phyloP scores from a whole-genome alignment of 2,329 filamentous ascomycete species.

The Fusarium illudens region DNA sequence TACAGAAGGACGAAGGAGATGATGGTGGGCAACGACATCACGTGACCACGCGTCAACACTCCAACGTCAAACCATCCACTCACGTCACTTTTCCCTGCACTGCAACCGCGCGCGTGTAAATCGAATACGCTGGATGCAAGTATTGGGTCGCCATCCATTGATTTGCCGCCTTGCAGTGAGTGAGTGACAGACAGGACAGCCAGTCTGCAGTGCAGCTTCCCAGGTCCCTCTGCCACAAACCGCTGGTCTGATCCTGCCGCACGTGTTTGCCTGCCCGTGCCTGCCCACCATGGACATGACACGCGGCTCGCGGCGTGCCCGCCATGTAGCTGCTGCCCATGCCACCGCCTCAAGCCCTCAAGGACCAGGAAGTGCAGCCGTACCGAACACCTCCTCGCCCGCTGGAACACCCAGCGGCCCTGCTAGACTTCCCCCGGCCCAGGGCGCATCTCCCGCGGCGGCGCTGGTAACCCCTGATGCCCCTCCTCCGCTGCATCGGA shows the following conservation, averaged over 20 bases:
- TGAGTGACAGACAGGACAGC: not conserved
- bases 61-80: conserved; percentile 1
- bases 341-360: conserved; percentile 25
- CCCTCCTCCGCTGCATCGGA: conserved; percentile 36
- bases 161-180: not conserved
- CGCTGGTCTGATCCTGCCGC: not conserved
- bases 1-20: not conserved
- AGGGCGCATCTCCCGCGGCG: conserved; percentile 29
- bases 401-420: conserved; percentile 25
- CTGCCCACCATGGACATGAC: conserved; percentile 27
- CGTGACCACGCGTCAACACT: conserved; percentile 27
- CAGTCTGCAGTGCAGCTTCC: not conserved
- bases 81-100: conserved; percentile 12
- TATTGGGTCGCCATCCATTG: not conserved
- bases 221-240: not conserved
- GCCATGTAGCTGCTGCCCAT: conserved; percentile 33
- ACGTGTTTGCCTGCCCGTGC: not conserved
- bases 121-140: conserved; percentile 1
- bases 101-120: conserved; percentile 25
- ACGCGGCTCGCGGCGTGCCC: conserved; percentile 31
- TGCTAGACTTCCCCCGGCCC: conserved; percentile 18
- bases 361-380: not conserved
- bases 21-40: not conserved
- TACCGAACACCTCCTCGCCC: conserved; percentile 30
- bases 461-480: conserved; percentile 39